Evolutionary conservation across 2,329 filamentous ascomycete species (phyloP), one percentile per base, ranked within the genome.

Genomic region (Aspergillus quadrilineatus): DNA sequence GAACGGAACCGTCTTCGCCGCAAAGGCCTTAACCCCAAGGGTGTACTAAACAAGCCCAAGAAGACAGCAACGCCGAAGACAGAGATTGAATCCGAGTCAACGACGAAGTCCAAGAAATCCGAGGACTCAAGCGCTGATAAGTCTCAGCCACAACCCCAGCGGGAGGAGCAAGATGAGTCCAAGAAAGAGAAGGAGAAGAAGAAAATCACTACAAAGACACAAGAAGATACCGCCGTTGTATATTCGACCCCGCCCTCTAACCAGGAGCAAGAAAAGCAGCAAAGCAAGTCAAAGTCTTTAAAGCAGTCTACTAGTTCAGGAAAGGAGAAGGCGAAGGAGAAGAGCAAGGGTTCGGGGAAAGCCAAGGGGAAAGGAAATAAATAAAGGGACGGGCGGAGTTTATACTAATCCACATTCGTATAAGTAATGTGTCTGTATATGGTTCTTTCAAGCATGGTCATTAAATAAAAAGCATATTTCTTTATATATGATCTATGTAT

Each of bases 11-110:
- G 85, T 58, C 83, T 92, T 80, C 85, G 88, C 65, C 84, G 85
- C 67, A 87, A 89, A 69, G 89, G 89, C 58, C 74, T 92, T 52
- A 85, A 92, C 72, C 89, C 89, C 1, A 85, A 83, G 68, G 85
- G 82, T 34, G 75, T 82, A 28, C 74, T 74, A 55, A 71, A 72
- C 52, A 74, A 73, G 58, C 67, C 72, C 29, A 69, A 71, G 61
- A 71, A 67, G 39, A n/a, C 55, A 6, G 4, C 22, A 15, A n/a
- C n/a, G 4, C 26, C 37, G 9, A 50, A 50, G 53, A 50, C 44
- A 50, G 69, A 69, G 61, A 58, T 57, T 12, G 63, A 64, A 54
- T 48, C 61, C 3, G 57, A 64, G 50, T 53, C 53, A 2, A 45
- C 37, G 10, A 51, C 56, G 50, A 58, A 54, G 47, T 54, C 57